Base-by-base conservation (phyloP, 108 stramenopile genomes). In the Cyclotella kingstonii region DNA sequence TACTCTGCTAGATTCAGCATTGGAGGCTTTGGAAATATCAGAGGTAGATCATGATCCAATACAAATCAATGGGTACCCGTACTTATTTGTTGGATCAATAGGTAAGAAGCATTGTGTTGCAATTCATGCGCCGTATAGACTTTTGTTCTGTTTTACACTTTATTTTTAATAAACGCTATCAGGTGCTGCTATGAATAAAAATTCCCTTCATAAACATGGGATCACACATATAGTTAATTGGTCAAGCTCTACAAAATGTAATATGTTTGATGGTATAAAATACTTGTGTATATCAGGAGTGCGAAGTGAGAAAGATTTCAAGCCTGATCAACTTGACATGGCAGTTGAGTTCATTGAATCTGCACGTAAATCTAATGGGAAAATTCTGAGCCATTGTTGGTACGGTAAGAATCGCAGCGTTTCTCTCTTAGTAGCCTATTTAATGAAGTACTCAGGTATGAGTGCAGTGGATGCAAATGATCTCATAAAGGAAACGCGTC, bases 141-240 rank as follows among this genome's bases (percentile, higher is more conserved):
- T 36, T 36, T 29, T 44, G 12, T 15, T 22, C 17, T 50, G 33
- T 18, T 35, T 19, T 48, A 36, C 0, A 50, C 4, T 33, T 19
- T 18, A 28, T 35, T 55, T 35, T 19, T 19, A 33, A 15, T 22
- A n/a, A n/a, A n/a, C 15, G 11, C 15, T 35, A 18, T 35, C 17
- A 42, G 64, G 58, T 28, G 68, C 68, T 11, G 42, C 68, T 1
- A 38, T 52, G 51, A 70, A 70, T 35, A 5, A 45, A 14, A n/a
- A 15, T 9, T 49, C 60, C n/a, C 36, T 70, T 14, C 8, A 53
- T 23, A 22, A 52, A 15, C 8, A 60, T 26, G 46, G 46, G 27
- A 70, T 70, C 30, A 70, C 68, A 18, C 68, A 70, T 25, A 52
- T 70, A 1, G 30, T 70, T 18, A 66, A 66, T 35, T 66, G 66